Evolutionary conservation across 1,284 basidiomycete species (phyloP).

Genomic region (Cryptococcus sp.): DNA sequence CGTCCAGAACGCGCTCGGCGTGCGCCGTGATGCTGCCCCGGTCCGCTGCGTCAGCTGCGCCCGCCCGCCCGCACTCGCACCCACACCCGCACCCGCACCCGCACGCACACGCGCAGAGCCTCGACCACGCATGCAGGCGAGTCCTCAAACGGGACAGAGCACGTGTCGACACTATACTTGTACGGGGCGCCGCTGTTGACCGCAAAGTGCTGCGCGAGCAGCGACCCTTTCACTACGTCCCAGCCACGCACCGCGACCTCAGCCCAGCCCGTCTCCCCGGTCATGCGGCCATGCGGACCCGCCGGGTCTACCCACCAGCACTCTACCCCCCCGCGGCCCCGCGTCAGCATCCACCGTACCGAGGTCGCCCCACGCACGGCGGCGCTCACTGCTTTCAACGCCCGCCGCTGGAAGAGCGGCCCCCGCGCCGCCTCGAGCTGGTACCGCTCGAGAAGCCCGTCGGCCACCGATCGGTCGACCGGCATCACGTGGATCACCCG

Average conservation of each 20-base stretch:
- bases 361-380: no score
- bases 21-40: constrained; percentile 19
- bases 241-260: background rate
- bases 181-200: constrained; percentile 44
- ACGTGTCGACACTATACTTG: constrained; percentile 45
- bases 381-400: constrained; percentile 23
- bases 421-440: constrained; percentile 27
- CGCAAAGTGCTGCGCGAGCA: constrained; percentile 45
- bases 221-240: constrained; percentile 18
- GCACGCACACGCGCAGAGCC: constrained; percentile 33
- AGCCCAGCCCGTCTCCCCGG: no score
- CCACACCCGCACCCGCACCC: background rate
- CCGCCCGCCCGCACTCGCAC: no score
- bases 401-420: constrained; percentile 38
- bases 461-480: constrained; percentile 8
- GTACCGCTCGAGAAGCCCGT: constrained; percentile 33
- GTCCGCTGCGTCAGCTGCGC: background rate
- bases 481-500: constrained; percentile 35
- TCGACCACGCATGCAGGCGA: constrained; percentile 33
- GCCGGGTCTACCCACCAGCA: constrained; percentile 5
- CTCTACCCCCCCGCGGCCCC: no score
- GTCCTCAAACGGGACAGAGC: constrained; percentile 34
- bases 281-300: no score
- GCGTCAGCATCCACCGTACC: no score
- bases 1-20: constrained; percentile 19